Evolutionary conservation across 225 moss, liverwort and hornwort species (phyloP), one percentile per base, ranked within the genome.

Genomic region (Physcomitrellopsis africana): DNA sequence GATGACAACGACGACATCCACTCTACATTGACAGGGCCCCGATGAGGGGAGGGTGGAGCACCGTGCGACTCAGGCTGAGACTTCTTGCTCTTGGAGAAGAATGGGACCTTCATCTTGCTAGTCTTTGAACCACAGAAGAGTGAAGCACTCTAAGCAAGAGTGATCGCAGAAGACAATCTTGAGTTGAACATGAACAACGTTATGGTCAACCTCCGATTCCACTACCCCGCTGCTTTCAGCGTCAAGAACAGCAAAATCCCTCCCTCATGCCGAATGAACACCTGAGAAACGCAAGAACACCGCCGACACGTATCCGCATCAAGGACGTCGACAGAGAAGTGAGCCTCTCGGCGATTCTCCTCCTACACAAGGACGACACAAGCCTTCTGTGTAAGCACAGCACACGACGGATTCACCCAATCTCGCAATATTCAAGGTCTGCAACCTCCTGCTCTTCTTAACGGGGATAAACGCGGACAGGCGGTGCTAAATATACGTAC

Each of bases 61-160:
- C 67, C 37, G n/a, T 72, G 68, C 72, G 46, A 19, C 11, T 74
- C 72, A 5, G 32, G 15, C 49, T 51, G 62, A 18, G 79, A 12
- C 76, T 82, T 82, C 73, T 73, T 85, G 23, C 58, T 73, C 82
- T 73, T 82, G 0, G 69, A 79, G 49, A 82, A 82, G 48, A 82
- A 85, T 0, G 82, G 79, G 23, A 85, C 60, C 69, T 82, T 85
- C 85, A 85, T 85, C 73, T 68, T 79, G 65, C 13, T 9, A 60
- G 32, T 23, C 1, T 4, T 51, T 0, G 7, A 17, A 59, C 0
- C 16, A 13, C 72, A n/a, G 15, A 72, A 68, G 16, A 23, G 68
- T 55, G 63, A 68, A 73, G 11, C 22, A 58, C 78, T 72, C 32
- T 32, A 9, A 0, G 42, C 53, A 55, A 60, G 69, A 51, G 69